Percentiles rank a stretch among this genome's conserved stretches.
These are phyloP conservation scores for Coniochaeta hoffmannii DNA, from an alignment of 2,329 filamentous ascomycete genomes.

Conservation along the genomic window DNA sequence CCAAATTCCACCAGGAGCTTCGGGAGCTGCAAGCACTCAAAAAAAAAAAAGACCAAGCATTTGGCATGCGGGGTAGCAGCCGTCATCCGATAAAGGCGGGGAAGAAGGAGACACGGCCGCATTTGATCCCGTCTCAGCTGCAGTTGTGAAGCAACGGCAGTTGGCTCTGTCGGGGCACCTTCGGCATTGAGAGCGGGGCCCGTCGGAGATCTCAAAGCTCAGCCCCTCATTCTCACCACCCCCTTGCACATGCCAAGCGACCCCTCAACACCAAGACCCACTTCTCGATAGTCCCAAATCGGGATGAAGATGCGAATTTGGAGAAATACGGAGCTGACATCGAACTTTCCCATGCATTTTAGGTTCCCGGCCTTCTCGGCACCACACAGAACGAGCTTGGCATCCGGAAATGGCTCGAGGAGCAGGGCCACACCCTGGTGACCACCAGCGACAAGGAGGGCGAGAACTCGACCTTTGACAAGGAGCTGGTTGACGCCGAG, in stretches of 20 bases:
- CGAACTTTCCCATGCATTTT: slow-evolving; percentile 8
- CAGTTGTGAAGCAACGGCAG: neutral
- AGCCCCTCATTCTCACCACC: neutral
- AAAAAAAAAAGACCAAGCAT: neutral
- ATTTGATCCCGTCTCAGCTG: neutral
- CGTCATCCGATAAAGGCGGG: neutral
- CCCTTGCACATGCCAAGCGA: neutral
- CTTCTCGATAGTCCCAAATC: neutral
- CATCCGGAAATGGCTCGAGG: slow-evolving; percentile 94
- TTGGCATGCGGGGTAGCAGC: neutral
- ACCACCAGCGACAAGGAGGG: slow-evolving; percentile 98
- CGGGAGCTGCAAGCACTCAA: neutral
- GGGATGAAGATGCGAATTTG: neutral
- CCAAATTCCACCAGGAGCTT: neutral
- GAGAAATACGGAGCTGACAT: neutral
- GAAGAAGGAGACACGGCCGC: neutral
- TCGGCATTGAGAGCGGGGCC: neutral
- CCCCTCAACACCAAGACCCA: neutral
- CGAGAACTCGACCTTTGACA: slow-evolving; percentile 85
- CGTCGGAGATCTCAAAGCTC: neutral
- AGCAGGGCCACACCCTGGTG: slow-evolving; percentile 90
- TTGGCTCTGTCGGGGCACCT: neutral
- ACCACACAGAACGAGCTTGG: slow-evolving; percentile 98
- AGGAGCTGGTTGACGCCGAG: slow-evolving; percentile 93
- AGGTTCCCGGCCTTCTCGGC: slow-evolving; percentile 77